These are phyloP conservation scores for Dryas octopetala DNA, from an alignment of 306 rosid species.

Conservation along the genomic window DNA sequence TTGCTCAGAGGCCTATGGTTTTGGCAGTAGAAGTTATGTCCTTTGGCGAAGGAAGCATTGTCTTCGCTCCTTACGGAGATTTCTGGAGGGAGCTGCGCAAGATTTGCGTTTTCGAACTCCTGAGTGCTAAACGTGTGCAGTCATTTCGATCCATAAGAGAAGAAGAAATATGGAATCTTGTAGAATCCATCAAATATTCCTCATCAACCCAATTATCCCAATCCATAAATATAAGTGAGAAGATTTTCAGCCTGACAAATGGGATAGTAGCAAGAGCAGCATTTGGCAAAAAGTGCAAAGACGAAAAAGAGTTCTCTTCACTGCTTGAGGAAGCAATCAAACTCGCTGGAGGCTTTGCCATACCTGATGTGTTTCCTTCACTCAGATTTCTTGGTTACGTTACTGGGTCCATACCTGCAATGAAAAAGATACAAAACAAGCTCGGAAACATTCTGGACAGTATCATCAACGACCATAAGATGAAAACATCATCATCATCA, in stretches of 20 bases:
- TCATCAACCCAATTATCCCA: no score
- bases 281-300: no score
- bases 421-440: no score
- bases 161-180: slow-evolving; percentile 20
- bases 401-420: no score
- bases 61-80: slow-evolving; percentile 24
- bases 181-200: neutral
- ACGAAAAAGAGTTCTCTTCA: no score
- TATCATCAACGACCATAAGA: slow-evolving; percentile 5
- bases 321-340: no score
- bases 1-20: slow-evolving; percentile 18
- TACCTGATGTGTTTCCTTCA: no score
- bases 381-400: no score
- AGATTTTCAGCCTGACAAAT: no score
- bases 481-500: neutral
- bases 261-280: no score
- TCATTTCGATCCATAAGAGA: slow-evolving; percentile 15
- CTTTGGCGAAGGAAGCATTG: neutral
- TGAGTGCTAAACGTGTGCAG: slow-evolving; percentile 12
- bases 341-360: no score
- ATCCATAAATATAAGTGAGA: no score
- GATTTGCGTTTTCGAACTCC: slow-evolving; percentile 7
- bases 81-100: slow-evolving; percentile 22
- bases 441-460: neutral
- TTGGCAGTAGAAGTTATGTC: slow-evolving; percentile 8